Evolutionary conservation across 2,329 filamentous ascomycete species (phyloP), one percentile per base, ranked within the genome.

Genomic region (Atkinsonella texensis): DNA sequence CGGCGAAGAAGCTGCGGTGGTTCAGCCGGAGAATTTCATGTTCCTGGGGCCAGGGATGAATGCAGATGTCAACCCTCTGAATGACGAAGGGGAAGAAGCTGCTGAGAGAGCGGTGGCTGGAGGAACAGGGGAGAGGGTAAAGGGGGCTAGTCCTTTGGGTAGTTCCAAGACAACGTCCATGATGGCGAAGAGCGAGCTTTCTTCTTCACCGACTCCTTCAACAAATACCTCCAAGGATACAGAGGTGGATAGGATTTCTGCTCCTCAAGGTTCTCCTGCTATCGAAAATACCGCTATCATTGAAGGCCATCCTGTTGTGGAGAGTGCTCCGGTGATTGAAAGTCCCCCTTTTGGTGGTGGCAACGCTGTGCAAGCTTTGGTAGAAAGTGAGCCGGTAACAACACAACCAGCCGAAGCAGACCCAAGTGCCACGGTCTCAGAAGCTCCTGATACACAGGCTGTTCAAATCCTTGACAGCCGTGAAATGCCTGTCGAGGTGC

Each of bases 1-100:
- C 7, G 59, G 61, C 20, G 60, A 63, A 18, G 62, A 64, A 67
- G 57, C 64, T 42, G 67, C 57, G 1, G 73, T 74, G 52, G 77
- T 77, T 53, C 73, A 76, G 54, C 73, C 74, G 3, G 75, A 76
- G 54, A 72, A 67, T 54, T 75, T 78, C 55, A 76, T 76, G 69
- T 77, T 72, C 55, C 68, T 77, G 15, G 75, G 74, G 0, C 72
- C 74, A 0, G 73, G 70, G 1, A 60, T 64, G 2, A 72, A 73
- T 56, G 69, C 59, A 28, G 74, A 76, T 49, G 63, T 73, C n/a
- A 74, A 69, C 44, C 70, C 74, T 0, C 49, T 72, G 31, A 64
- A 56, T 0, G 68, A 70, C 28, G 68, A 72, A 47, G 70, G 74
- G 33, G 68, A 68, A 3, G 56, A 53, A 15, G 56, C 54, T 11